Base-by-base conservation (phyloP, 2,329 filamentous ascomycete genomes). In the Talaromyces rugulosus region DNA sequence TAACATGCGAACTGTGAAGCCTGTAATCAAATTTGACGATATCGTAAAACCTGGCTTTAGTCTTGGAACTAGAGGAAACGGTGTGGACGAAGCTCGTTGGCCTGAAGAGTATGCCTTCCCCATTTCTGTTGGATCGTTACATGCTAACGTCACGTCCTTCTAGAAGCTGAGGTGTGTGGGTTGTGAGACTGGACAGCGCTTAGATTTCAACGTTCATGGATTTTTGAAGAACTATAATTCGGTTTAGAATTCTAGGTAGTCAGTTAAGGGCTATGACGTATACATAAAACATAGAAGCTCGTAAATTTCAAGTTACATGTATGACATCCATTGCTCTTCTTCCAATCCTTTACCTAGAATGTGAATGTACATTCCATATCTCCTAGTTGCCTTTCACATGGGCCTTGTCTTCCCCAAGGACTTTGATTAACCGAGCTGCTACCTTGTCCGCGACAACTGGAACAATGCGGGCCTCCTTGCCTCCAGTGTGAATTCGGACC, bases 11-110 rank as follows among this genome's bases (percentile, higher is more conserved):
- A 54, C 58, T 14, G 73, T 80, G 7, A 82, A 80, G 64, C 81
- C 82, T 0, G 70, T 84, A 6, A 71, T 80, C 6, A 69, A 73
- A 50, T 83, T 77, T 56, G 68, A 72, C 27, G 70, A 72, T 6
- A 67, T 71, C 33, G 75, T 82, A 5, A 66, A 78, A 56, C 69
- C 81, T 53, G 71, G 72, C 33, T 84, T 76, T 66, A 79, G 82
- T 62, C 73, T 85, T 18, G 80, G 81, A 1, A 82, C 81, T 3
- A 74, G 82, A 66, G 74, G 74, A 7, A 85, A 85, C 68, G 82
- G 82, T 1, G 71, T 79, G 3, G 82, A 85, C 68, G 64, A 75
- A 65, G 69, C 81, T 4, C 69, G 66, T 44, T 85, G 82, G 81
- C 82, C 82, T 7, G 67, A 75, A 11, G 73, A 82, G 44, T 47